A percentile compares a stretch with the other conserved stretches of the same genome.
phyloP scores from a whole-genome alignment of 2,329 filamentous ascomycete genomes.

The Exophiala lecanii-corni region DNA sequence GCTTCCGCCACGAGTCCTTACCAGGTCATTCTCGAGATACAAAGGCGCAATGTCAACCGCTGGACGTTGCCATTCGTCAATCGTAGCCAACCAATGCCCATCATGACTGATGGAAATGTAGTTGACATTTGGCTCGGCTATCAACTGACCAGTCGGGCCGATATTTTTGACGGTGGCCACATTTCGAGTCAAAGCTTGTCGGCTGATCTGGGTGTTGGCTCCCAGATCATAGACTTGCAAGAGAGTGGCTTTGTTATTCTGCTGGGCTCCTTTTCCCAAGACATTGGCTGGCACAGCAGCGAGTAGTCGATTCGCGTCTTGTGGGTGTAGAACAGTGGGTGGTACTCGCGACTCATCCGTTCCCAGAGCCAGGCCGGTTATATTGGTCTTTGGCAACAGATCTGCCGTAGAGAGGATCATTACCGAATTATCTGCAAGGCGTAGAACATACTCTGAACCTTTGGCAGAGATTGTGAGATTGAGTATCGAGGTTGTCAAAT shows the following conservation, averaged over 20 bases:
- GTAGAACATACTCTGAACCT: conserved; percentile 77
- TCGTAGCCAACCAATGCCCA: conserved; percentile 83
- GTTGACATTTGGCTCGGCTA: conserved; percentile 73
- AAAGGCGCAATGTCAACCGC: conserved; percentile 61
- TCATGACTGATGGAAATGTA: conserved; percentile 72
- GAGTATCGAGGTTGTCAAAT: conserved; percentile 79
- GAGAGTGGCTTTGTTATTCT: conserved; percentile 29
- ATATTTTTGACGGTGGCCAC: conserved; percentile 78
- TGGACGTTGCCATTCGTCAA: conserved; percentile 85
- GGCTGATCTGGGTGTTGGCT: conserved; percentile 70
- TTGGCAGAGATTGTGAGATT: conserved; percentile 75
- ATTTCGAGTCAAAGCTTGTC: conserved; percentile 83
- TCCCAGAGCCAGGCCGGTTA: conserved; percentile 58
- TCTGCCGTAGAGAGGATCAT: conserved; percentile 90
- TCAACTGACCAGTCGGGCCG: conserved; percentile 63
- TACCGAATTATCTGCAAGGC: conserved; percentile 85
- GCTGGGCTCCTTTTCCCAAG: conserved; percentile 8
- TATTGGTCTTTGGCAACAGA: conserved; percentile 69
- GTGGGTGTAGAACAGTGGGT: conserved; percentile 56
- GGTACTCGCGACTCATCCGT: conserved; percentile 2
- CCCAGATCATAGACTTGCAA: conserved; percentile 86
- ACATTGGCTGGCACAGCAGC: conserved; percentile 58
- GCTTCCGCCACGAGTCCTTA: conserved; percentile 7
- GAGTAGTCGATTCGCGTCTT: conserved; percentile 59
- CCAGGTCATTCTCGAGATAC: conserved; percentile 27